These are phyloP conservation scores for Eimeria praecox DNA, from an alignment of 169 alveolate species.

Conservation along the genomic window DNA sequence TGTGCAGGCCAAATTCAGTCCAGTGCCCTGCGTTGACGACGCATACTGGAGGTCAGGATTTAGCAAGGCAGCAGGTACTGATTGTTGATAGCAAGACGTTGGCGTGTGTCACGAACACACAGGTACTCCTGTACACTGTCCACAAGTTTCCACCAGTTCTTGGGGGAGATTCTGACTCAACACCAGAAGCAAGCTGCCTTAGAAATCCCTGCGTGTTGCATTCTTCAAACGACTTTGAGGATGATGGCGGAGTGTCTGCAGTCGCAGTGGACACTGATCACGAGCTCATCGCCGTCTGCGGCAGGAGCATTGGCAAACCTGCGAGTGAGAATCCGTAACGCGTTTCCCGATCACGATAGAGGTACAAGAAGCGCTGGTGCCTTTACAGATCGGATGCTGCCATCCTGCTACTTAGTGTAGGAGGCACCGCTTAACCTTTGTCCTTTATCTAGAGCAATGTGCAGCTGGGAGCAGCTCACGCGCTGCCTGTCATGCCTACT, in stretches of 20 bases:
- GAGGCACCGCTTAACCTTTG: background rate
- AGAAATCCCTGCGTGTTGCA: slow-evolving; percentile 28
- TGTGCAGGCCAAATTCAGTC: background rate
- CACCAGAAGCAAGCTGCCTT: background rate
- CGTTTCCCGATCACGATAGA: background rate
- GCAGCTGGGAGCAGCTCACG: background rate
- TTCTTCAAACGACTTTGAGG: slow-evolving; percentile 32
- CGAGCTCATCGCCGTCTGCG: slow-evolving; percentile 72
- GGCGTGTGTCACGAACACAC: slow-evolving; percentile 70
- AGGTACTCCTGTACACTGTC: slow-evolving; percentile 35
- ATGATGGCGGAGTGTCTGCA: slow-evolving; percentile 66
- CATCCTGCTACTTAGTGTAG: background rate
- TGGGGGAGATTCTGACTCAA: background rate
- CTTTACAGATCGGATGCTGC: background rate
- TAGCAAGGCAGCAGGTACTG: slow-evolving; percentile 62
- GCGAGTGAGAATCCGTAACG: slow-evolving; percentile 17
- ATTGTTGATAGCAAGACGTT: slow-evolving; percentile 33
- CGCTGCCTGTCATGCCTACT: background rate
- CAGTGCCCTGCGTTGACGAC: slow-evolving; percentile 16
- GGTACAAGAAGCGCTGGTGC: background rate
- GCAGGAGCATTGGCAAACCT: slow-evolving; percentile 65
- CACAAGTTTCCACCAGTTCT: background rate
- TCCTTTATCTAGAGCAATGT: background rate
- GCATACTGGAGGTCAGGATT: slow-evolving; percentile 70
- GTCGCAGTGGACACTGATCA: slow-evolving; percentile 64